Percentiles rank a stretch among this genome's conserved stretches.
These are phyloP conservation scores for Trebouxiophyceae sp. DNA, from an alignment of 163 green algal species.

Conservation along the genomic window DNA sequence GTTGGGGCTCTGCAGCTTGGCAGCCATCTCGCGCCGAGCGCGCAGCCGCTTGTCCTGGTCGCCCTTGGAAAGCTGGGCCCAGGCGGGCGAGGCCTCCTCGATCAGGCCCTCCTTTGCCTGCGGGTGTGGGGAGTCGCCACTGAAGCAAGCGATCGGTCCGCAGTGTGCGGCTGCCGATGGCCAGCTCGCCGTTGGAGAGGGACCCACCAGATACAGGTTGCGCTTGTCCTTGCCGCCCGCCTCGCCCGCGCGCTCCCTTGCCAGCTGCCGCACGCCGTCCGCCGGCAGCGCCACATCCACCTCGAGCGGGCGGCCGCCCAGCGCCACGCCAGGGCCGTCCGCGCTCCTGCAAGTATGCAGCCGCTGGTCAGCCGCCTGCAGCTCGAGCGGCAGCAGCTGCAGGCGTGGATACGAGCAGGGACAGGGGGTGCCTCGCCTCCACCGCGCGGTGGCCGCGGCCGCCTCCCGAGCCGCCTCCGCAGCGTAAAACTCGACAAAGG, in stretches of 20 bases:
- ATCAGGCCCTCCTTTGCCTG: slow-evolving; percentile 78
- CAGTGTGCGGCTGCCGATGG: no score
- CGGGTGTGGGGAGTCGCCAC: no score
- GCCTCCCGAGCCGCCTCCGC: slow-evolving; percentile 34
- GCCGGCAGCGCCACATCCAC: slow-evolving; percentile 74
- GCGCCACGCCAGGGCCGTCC: slow-evolving; percentile 45
- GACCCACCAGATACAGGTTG: slow-evolving; percentile 75
- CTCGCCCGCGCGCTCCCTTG: slow-evolving; percentile 18
- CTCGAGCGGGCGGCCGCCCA: slow-evolving; percentile 57
- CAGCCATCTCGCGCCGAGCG: slow-evolving; percentile 60
- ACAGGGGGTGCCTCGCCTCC: no score
- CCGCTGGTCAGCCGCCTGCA: no score
- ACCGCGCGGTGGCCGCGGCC: slow-evolving; percentile 17
- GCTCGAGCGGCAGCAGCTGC: background rate
- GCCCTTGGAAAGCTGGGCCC: slow-evolving; percentile 58
- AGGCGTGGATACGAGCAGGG: no score
- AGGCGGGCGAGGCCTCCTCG: slow-evolving; percentile 61
- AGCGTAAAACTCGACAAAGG: slow-evolving; percentile 86
- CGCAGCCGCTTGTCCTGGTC: slow-evolving; percentile 64
- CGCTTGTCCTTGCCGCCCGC: slow-evolving; percentile 46
- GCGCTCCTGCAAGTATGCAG: slow-evolving; percentile 33
- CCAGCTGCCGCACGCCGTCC: slow-evolving; percentile 49
- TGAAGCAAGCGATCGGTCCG: no score
- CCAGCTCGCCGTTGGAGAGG: no score
- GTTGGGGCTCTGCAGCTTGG: slow-evolving; percentile 90